Conservation (phyloP, 768 basidiomycete species). For the Tricholoma sp. region DNA sequence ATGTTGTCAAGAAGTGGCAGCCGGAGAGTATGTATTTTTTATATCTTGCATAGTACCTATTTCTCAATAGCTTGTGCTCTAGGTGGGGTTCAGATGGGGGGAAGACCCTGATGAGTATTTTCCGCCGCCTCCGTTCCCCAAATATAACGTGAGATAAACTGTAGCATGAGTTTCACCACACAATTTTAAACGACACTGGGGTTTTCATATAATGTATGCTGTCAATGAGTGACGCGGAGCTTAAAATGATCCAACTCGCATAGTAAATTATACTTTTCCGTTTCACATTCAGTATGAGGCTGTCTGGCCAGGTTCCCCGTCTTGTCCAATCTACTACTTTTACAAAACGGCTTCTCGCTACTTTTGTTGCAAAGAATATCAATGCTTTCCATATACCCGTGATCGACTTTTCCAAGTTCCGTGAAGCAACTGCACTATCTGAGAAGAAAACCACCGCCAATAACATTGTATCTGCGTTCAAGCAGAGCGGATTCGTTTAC, state of each 20-base stretch:
- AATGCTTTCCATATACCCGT: conserved; percentile 61
- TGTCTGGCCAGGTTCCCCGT: neutral
- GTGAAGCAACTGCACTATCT: conserved; percentile 37
- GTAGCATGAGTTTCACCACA: too few species aligned
- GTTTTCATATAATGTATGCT: too few species aligned
- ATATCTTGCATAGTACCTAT: neutral
- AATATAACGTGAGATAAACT: conserved; percentile 16
- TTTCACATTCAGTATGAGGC: too few species aligned
- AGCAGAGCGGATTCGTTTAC: conserved; percentile 78
- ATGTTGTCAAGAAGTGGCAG: conserved; percentile 67
- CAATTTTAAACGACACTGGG: too few species aligned
- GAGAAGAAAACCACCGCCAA: conserved; percentile 62
- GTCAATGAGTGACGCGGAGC: too few species aligned
- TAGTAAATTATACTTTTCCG: too few species aligned
- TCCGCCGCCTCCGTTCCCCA: conserved; percentile 63
- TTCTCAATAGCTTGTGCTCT: conserved; percentile 4
- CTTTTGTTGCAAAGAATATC: conserved; percentile 13
- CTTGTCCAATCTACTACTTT: conserved; percentile 13
- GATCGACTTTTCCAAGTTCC: conserved; percentile 72
- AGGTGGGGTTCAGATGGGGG: conserved; percentile 74
- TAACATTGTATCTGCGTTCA: conserved; percentile 73
- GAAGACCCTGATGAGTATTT: conserved; percentile 60
- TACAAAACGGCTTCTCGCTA: conserved; percentile 23
- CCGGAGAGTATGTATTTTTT: conserved; percentile 55
- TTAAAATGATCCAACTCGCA: too few species aligned